Percentiles rank a stretch among this genome's conserved stretches.
Evolutionary conservation across 441 rosid species (phyloP).

Genomic region (Pelargonium fulgidum): DNA sequence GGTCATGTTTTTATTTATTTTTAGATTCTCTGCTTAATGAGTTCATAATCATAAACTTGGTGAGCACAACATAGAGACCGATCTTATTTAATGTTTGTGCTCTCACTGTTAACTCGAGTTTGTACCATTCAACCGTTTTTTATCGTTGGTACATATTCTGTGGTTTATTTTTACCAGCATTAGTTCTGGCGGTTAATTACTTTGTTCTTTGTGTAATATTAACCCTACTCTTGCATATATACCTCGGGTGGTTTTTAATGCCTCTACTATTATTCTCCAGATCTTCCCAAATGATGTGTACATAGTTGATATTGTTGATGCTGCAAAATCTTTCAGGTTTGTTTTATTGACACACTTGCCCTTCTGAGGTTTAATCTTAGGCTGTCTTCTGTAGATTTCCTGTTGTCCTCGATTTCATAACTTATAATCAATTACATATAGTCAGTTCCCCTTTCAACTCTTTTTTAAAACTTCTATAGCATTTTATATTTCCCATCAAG

Average conservation of each 20-base stretch:
- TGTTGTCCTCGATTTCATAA: neutral
- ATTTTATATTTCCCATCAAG: neutral
- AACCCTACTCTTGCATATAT: neutral
- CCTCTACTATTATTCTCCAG: slow-evolving; percentile 32
- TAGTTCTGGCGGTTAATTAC: neutral
- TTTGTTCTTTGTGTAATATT: neutral
- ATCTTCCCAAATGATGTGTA: slow-evolving; percentile 76
- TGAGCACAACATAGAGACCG: neutral
- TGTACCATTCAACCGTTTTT: neutral
- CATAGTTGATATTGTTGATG: slow-evolving; percentile 69
- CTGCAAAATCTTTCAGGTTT: slow-evolving; percentile 75
- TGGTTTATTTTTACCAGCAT: neutral
- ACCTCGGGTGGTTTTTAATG: slow-evolving; percentile 3
- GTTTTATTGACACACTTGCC: slow-evolving; percentile 19
- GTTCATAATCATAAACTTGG: neutral
- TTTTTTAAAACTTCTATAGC: neutral
- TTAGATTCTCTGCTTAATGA: neutral
- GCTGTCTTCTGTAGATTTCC: neutral
- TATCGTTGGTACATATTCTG: neutral
- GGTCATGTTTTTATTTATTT: neutral
- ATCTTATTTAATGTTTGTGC: no score
- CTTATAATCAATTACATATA: neutral
- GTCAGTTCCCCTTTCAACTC: neutral
- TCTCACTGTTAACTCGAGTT: neutral
- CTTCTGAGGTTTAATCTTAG: slow-evolving; percentile 14